phyloP scores from a whole-genome alignment of 2,329 filamentous ascomycete genomes.

The Paraconiothyrium sp. region DNA sequence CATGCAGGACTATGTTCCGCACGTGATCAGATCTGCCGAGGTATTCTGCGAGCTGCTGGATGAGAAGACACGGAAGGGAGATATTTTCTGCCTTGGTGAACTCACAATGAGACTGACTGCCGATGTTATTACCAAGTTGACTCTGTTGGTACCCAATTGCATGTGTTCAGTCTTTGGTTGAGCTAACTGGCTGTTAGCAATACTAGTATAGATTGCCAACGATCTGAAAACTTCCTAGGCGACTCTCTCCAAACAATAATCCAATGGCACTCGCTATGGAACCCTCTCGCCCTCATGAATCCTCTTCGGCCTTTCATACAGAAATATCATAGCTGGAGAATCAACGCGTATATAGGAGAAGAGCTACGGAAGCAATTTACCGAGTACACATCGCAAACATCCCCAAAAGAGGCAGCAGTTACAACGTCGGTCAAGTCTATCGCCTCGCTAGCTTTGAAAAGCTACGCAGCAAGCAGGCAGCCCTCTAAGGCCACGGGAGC shows the following conservation, averaged over 20 bases:
- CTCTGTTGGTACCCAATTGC: slow-evolving; percentile 16
- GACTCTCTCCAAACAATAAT: slow-evolving; percentile 23
- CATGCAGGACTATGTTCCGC: slow-evolving; percentile 18
- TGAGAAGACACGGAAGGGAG: slow-evolving; percentile 4
- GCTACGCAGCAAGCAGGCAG: too few species aligned
- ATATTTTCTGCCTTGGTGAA: slow-evolving; percentile 22
- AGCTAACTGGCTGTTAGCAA: slow-evolving; percentile 17
- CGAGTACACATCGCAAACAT: too few species aligned
- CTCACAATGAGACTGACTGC: slow-evolving; percentile 19
- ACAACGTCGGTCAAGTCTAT: too few species aligned
- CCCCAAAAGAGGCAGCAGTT: too few species aligned
- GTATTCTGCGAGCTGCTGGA: slow-evolving; percentile 22
- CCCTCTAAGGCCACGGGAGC: too few species aligned
- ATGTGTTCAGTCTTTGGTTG: too few species aligned
- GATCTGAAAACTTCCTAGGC: slow-evolving; percentile 21
- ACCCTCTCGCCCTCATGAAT: slow-evolving; percentile 21
- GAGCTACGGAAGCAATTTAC: too few species aligned
- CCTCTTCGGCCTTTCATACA: slow-evolving; percentile 21
- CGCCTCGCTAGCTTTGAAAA: too few species aligned
- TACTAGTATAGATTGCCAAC: slow-evolving; percentile 24
- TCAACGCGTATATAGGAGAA: slow-evolving; percentile 24
- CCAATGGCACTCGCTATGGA: slow-evolving; percentile 26
- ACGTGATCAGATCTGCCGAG: slow-evolving; percentile 20
- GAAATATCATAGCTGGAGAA: slow-evolving; percentile 22
- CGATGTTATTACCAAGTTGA: slow-evolving; percentile 21